Evolutionary conservation across 768 basidiomycete genomes (phyloP), one percentile per base, ranked within the genome.

Genomic region (Amanita muscaria): DNA sequence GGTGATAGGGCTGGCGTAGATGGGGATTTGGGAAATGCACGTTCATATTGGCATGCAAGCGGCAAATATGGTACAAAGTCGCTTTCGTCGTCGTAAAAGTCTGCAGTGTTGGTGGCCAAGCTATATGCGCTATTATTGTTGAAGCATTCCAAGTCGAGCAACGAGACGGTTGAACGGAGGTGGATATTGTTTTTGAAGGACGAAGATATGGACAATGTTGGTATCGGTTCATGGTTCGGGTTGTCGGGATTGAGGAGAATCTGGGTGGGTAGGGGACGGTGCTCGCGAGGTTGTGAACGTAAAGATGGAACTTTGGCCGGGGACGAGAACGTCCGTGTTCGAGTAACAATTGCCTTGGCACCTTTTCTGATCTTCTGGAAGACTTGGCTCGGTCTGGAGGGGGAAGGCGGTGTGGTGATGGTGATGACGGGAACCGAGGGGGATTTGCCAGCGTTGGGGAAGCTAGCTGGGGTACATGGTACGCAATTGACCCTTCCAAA

Each of bases 21-120:
- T 2, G 40, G 40, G 1, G 46, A 47, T 22, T 41, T 34, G 15
- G 29, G 46, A 5, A 40, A 32, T 7, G 40, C 46, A 12, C 57
- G 46, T 48, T 58, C 57, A 44, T 55, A 55, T 47, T 58, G 57
- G n/a, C 56, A 42, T 14, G 55, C 52, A 23, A 58, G 50, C 2
- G 57, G 57, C 18, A 58, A 36, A 22, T 55, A 58, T 0, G 57
- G 57, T 12, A 50, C 46, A 38, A 53, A 58, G 42, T 45, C 41
- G 23, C 41, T 49, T 11, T 48, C 51, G 14, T 39, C 48, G 21
- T 42, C 40, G 25, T 47, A 40, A 27, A 40, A 40, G 29, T 47
- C 46, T 41, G 44, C 39, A 9, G 46, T 42, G 14, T 47, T 47
- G 8, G 46, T 47, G 10, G 44, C 44, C 2, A 46, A 36, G 19